phyloP scores from a whole-genome alignment of 2,329 filamentous ascomycete genomes.

The Allantophomopsis lycopodina region DNA sequence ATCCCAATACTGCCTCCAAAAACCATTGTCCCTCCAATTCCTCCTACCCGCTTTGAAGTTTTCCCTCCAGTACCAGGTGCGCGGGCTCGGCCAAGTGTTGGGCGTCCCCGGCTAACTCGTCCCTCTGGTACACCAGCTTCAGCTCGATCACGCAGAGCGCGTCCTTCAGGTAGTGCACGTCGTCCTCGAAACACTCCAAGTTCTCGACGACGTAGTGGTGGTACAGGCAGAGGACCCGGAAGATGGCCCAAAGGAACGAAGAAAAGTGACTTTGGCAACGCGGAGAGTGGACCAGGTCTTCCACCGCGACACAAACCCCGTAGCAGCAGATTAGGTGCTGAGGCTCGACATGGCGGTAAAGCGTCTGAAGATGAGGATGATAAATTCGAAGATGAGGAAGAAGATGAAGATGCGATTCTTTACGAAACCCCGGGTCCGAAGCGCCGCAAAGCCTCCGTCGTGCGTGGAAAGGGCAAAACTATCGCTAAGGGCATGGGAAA shows the following conservation, averaged over 20 bases:
- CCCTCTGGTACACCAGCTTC: conserved; percentile 7
- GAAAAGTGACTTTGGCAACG: conserved; percentile 54
- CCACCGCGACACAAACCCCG: conserved; percentile 30
- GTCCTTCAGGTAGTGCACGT: conserved; percentile 1
- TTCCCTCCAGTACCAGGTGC: conserved; percentile 53
- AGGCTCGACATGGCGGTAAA: conserved; percentile 16
- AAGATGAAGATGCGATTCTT: conserved; percentile 11
- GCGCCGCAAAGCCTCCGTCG: conserved; percentile 4
- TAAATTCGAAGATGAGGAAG: conserved; percentile 7
- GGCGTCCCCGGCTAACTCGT: conserved; percentile 8
- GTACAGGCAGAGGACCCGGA: conserved; percentile 49
- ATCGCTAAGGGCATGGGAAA: conserved; percentile 5
- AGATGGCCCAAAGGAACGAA: conserved; percentile 57
- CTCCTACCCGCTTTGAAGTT: conserved; percentile 61
- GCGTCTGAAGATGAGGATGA: conserved; percentile 12
- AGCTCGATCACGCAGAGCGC: background rate
- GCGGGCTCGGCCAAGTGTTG: conserved; percentile 10
- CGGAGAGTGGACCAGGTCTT: conserved; percentile 48
- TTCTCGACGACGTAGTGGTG: conserved; percentile 25
- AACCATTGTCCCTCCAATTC: conserved; percentile 32
- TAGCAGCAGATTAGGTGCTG: conserved; percentile 16
- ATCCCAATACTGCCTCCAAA: conserved; percentile 10
- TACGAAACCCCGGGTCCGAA: conserved; percentile 13
- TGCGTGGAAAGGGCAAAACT: conserved; percentile 13
- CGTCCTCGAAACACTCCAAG: conserved; percentile 13